Conservation (phyloP, 2,329 filamentous ascomycete species). For the Cladobotryum protrusum region DNA sequence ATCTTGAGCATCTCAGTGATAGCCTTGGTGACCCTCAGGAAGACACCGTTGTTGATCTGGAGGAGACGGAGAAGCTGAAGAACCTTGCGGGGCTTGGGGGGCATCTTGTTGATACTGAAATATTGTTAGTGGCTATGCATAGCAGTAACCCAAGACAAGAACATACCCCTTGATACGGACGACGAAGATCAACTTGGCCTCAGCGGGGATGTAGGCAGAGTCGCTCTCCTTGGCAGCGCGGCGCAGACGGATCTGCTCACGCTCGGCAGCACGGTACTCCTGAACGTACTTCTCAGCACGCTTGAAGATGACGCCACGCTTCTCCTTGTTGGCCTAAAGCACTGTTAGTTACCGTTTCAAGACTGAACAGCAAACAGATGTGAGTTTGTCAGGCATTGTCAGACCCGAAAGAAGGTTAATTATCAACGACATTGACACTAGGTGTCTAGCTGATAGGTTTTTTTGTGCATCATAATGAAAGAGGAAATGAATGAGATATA, state of each 20-base stretch:
- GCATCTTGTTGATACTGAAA: constrained; percentile 98
- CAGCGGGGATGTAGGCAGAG: constrained; percentile 87
- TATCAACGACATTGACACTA: constrained; percentile 91
- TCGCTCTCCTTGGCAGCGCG: constrained; percentile 88
- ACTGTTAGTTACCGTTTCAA: constrained; percentile 30
- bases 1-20: constrained; percentile 96
- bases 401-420: constrained; percentile 99
- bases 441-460: constrained; percentile 82
- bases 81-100: constrained; percentile 99
- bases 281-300: constrained; percentile 99
- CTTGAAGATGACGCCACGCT: constrained; percentile 99
- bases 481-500: constrained; percentile 32
- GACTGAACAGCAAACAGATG: constrained; percentile 14
- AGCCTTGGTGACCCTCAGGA: constrained; percentile 95
- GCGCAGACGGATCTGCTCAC: constrained; percentile 91
- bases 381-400: constrained; percentile 45
- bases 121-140: constrained; percentile 3
- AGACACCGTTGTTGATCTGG: constrained; percentile 99
- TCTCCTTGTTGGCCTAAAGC: constrained; percentile 90
- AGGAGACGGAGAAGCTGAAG: constrained; percentile 98
- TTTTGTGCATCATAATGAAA: constrained; percentile 79
- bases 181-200: constrained; percentile 95
- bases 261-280: constrained; percentile 98
- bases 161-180: constrained; percentile 94
- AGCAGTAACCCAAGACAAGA: background rate